These are phyloP conservation scores for Pichia sp. DNA, from an alignment of 1,139 yeast species.

Conservation along the genomic window DNA sequence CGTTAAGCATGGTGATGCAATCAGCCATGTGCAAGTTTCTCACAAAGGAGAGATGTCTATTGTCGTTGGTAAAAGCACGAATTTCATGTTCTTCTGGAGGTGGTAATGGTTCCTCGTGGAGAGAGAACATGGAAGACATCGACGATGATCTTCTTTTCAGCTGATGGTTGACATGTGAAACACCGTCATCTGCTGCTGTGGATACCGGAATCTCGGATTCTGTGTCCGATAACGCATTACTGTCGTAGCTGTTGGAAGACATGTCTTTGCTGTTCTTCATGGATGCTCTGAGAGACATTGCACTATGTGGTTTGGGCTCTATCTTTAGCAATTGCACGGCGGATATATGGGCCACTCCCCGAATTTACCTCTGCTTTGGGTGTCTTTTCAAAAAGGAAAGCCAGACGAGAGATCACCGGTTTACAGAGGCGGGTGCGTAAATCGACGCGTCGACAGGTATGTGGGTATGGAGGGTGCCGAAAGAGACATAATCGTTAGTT, in stretches of 20 bases:
- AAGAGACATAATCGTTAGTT: too few relatives aligned
- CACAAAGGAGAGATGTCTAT: conserved; percentile 70
- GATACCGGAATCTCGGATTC: conserved; percentile 17
- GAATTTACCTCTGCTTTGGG: too few relatives aligned
- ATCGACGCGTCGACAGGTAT: too few relatives aligned
- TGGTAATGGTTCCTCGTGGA: conserved; percentile 32
- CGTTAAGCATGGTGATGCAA: conserved; percentile 87
- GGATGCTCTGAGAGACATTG: conserved; percentile 4
- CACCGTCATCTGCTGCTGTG: background rate
- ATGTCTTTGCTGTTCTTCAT: conserved; percentile 4
- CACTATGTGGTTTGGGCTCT: background rate
- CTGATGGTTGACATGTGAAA: background rate
- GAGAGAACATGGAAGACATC: conserved; percentile 31
- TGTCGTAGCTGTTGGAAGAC: background rate
- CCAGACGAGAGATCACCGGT: too few relatives aligned
- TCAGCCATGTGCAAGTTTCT: conserved; percentile 92
- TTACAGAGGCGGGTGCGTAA: too few relatives aligned
- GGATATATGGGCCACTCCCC: too few relatives aligned
- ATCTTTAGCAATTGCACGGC: background rate
- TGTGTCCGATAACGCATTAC: conserved; percentile 7
- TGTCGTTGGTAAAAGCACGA: conserved; percentile 71
- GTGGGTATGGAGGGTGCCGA: too few relatives aligned
- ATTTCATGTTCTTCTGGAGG: conserved; percentile 65
- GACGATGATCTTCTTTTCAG: conserved; percentile 30
- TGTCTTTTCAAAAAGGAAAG: too few relatives aligned